Evolutionary conservation across 257 asterid species (phyloP).

Genomic region (Nyctanthes arbortristis): DNA sequence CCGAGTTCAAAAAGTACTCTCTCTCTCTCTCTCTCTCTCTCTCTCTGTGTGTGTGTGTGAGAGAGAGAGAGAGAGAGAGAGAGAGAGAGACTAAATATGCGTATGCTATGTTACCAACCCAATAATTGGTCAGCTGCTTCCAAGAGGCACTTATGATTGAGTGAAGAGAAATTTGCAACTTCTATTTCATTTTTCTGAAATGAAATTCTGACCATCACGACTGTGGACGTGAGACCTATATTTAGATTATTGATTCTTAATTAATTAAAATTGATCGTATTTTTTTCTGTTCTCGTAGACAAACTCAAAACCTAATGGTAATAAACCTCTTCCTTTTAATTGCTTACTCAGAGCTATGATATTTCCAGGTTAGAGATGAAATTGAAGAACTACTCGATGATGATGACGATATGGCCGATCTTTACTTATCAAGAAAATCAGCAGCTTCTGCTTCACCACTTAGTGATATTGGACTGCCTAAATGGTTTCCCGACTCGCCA

Average conservation of each 20-base stretch:
- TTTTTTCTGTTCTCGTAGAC: neutral
- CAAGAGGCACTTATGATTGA: no score
- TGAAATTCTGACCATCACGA: neutral
- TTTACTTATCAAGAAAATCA: slow-evolving; percentile 68
- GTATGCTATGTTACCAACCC: neutral
- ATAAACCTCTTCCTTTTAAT: neutral
- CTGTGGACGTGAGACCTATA: neutral
- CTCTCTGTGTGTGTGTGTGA: neutral
- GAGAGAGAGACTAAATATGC: neutral
- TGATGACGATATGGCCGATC: slow-evolving; percentile 90
- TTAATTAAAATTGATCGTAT: neutral
- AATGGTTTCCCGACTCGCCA: slow-evolving; percentile 59
- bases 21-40: neutral
- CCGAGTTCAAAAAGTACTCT: slow-evolving; percentile 82
- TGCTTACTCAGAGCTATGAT: neutral
- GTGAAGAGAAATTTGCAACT: neutral
- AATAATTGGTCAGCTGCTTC: no score
- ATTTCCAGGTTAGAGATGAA: slow-evolving; percentile 79
- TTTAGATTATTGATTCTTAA: neutral
- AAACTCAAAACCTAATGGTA: neutral
- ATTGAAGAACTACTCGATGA: slow-evolving; percentile 85
- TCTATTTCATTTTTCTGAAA: neutral
- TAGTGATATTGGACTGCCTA: slow-evolving; percentile 35
- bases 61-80: no score
- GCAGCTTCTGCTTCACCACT: slow-evolving; percentile 43